Percentiles rank a stretch among this genome's conserved stretches.
Evolutionary conservation across 768 basidiomycete species (phyloP).

Genomic region (Psilocybe subaeruginosa): DNA sequence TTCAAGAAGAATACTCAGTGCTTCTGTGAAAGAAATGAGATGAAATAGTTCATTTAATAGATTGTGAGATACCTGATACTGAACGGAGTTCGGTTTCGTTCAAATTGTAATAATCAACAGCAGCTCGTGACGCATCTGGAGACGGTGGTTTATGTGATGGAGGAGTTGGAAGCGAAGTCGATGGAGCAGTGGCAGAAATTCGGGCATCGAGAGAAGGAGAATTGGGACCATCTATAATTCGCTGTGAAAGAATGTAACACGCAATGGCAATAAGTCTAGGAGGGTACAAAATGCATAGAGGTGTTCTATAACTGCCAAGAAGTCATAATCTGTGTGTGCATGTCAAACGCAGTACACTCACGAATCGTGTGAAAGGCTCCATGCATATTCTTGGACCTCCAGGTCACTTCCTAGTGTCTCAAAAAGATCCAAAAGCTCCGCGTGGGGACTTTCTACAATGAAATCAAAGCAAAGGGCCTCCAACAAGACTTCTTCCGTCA

Average conservation of each 20-base stretch:
- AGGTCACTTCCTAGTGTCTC: constrained; percentile 50
- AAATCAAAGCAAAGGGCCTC: constrained; percentile 90
- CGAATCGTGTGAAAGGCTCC: constrained; percentile 91
- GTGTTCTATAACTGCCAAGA: constrained; percentile 69
- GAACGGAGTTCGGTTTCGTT: constrained; percentile 57
- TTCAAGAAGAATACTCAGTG: constrained; percentile 67
- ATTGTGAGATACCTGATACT: constrained; percentile 56
- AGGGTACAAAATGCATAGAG: constrained; percentile 72
- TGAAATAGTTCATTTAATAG: constrained; percentile 3
- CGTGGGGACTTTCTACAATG: constrained; percentile 76
- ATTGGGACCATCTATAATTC: constrained; percentile 71
- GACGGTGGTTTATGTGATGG: constrained; percentile 77
- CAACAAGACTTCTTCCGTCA: constrained; percentile 77
- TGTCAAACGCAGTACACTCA: constrained; percentile 36
- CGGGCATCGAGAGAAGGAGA: constrained; percentile 76
- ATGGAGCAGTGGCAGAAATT: constrained; percentile 70
- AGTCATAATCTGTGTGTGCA: constrained; percentile 5
- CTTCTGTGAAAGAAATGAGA: constrained; percentile 43
- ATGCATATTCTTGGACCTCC: constrained; percentile 72
- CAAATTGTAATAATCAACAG: constrained; percentile 68
- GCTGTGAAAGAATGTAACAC: constrained; percentile 78
- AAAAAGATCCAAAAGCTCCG: constrained; percentile 74
- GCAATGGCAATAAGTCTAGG: constrained; percentile 76
- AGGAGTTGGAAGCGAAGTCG: constrained; percentile 79
- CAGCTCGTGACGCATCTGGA: constrained; percentile 70